phyloP scores from a whole-genome alignment of 306 rosid genomes.

The Lablab purpureus region DNA sequence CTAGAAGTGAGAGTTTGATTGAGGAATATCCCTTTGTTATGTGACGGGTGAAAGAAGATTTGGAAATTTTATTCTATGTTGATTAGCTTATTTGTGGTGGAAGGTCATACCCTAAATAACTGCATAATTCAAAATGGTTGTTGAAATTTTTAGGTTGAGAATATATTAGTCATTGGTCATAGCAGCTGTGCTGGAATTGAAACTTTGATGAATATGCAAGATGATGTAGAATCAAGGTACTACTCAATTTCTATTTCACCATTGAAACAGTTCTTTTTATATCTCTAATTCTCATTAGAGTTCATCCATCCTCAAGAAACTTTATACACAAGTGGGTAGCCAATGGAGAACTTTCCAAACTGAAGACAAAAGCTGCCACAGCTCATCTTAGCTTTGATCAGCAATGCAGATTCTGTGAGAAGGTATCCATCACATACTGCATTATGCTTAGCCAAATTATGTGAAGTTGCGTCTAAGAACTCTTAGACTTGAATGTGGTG shows the following conservation, averaged over 20 bases:
- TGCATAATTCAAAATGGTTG: slow-evolving; percentile 30
- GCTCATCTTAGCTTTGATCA: slow-evolving; percentile 72
- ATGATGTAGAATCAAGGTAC: slow-evolving; percentile 68
- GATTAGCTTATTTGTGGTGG: background rate
- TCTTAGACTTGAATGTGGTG: background rate
- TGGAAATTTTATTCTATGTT: background rate
- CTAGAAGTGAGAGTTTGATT: slow-evolving; percentile 1
- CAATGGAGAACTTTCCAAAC: slow-evolving; percentile 75
- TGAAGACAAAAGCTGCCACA: slow-evolving; percentile 66
- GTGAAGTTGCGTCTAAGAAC: slow-evolving; percentile 23
- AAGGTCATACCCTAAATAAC: background rate
- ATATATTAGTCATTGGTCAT: slow-evolving; percentile 85
- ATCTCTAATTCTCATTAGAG: background rate
- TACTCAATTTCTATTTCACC: slow-evolving; percentile 3
- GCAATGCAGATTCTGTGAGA: slow-evolving; percentile 88
- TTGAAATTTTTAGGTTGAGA: slow-evolving; percentile 70
- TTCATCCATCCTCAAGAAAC: slow-evolving; percentile 55
- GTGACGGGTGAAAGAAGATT: background rate
- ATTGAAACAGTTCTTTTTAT: background rate
- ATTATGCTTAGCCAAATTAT: background rate
- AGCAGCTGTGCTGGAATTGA: slow-evolving; percentile 96
- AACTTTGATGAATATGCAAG: slow-evolving; percentile 75
- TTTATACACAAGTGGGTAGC: slow-evolving; percentile 71
- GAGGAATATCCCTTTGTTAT: background rate
- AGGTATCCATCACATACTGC: slow-evolving; percentile 57